Evolutionary conservation across 352 stramenopile genomes (phyloP).

Genomic region (Peronospora belbahrii): DNA sequence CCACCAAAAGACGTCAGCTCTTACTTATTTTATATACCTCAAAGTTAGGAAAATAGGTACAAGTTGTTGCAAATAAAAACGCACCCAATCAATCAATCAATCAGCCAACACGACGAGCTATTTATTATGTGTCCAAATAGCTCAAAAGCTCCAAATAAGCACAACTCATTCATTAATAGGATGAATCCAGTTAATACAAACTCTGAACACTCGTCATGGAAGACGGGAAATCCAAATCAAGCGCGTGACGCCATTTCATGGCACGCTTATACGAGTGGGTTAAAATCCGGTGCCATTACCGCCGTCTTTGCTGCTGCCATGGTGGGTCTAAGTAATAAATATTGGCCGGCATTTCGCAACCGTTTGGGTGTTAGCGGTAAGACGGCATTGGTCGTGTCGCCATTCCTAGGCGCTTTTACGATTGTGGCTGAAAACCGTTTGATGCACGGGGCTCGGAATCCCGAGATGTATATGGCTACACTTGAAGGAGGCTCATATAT

Average conservation of each 20-base stretch:
- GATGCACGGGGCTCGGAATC: conserved; percentile 57
- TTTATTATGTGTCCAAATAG: no score
- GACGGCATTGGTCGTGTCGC: conserved; percentile 55
- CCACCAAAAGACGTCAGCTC: no score
- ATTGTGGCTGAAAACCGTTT: conserved; percentile 58
- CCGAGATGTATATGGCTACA: conserved; percentile 57
- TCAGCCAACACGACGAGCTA: no score
- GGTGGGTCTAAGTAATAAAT: conserved; percentile 47
- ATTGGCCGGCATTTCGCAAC: conserved; percentile 60
- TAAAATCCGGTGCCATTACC: conserved; percentile 39
- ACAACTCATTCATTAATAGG: no score
- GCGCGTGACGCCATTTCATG: conserved; percentile 61
- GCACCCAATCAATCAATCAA: no score
- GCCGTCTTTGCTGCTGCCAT: conserved; percentile 17
- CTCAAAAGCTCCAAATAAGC: no score
- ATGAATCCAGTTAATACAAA: background rate
- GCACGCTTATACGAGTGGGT: conserved; percentile 52
- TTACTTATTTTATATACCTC: no score
- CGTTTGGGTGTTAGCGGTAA: conserved; percentile 67
- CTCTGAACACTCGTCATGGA: conserved; percentile 23
- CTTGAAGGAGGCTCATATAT: conserved; percentile 44
- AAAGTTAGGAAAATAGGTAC: no score
- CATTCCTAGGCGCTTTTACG: conserved; percentile 57
- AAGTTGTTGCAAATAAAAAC: no score
- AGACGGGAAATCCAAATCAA: conserved; percentile 34